A percentile compares a stretch with the other conserved stretches of the same genome.
phyloP scores from a whole-genome alignment of 2,329 filamentous ascomycete genomes.

The Fusarium sp. region DNA sequence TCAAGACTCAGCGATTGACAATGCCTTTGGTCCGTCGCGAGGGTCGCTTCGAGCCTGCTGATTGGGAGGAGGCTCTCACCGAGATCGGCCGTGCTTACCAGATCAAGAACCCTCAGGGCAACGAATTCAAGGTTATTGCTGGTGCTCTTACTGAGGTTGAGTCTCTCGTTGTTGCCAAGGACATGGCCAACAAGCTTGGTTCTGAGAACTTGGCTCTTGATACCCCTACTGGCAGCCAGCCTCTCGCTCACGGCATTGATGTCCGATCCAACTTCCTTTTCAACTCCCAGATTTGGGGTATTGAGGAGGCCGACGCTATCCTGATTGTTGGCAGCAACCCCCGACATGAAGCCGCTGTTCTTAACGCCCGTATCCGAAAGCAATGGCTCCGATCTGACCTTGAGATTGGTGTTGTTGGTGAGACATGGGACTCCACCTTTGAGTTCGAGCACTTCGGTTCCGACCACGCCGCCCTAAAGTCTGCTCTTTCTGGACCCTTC shows the following conservation, averaged over 20 bases:
- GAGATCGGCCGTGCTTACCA: constrained; percentile 87
- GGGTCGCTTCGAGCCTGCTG: constrained; percentile 90
- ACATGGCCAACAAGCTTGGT: constrained; percentile 94
- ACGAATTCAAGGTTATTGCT: constrained; percentile 96
- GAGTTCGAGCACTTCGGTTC: constrained; percentile 92
- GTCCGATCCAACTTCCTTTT: constrained; percentile 95
- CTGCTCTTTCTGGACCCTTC: constrained; percentile 85
- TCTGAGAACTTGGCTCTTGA: constrained; percentile 97
- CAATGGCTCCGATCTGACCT: constrained; percentile 97
- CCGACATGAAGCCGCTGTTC: constrained; percentile 91
- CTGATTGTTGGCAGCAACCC: constrained; percentile 96
- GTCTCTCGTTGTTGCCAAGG: constrained; percentile 95
- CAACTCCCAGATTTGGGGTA: constrained; percentile 94
- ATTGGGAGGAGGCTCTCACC: constrained; percentile 94
- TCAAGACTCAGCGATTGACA: constrained; percentile 95
- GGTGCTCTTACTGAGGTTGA: constrained; percentile 93
- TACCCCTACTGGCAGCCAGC: constrained; percentile 84
- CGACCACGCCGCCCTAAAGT: constrained; percentile 84
- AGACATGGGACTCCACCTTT: constrained; percentile 93
- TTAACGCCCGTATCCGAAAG: constrained; percentile 97
- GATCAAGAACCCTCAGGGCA: constrained; percentile 82
- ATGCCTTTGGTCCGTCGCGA: constrained; percentile 90
- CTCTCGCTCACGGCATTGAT: constrained; percentile 92
- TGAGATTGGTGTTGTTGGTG: constrained; percentile 90
- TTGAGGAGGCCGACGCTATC: constrained; percentile 93